Base-by-base conservation (phyloP, 208 protist species). In the Wallacemonas rigidus region DNA sequence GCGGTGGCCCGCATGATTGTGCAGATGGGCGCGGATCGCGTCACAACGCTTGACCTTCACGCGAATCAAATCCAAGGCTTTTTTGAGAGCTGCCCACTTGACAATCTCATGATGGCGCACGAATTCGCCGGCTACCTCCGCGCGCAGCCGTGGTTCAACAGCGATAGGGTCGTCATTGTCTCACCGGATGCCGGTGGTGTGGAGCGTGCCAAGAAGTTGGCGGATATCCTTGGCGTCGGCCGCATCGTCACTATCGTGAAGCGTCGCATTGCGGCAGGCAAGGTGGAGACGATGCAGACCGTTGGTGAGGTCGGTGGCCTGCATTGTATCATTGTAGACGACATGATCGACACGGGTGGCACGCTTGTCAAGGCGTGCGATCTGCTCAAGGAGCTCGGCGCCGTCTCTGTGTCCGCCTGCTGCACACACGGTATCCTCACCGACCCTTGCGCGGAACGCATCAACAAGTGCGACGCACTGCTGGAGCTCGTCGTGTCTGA, bases 331-430 rank as follows among this genome's bases (percentile, higher is more conserved):
- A 93, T 99, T 45, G 88, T 99, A 8, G 97, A 99, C 67, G 98
- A 98, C 78, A 99, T 99, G 83, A 92, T 96, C 74, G 98, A 99
- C 81, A 99, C 98, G 9, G 96, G 89, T 17, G 92, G 95, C 53
- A 98, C 95, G 35, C 89, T 99, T 8, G 85, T 87, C 41, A 95
- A 92, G 65, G 96, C 94, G 39, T 98, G 92, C 44, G 90, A 98
- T 67, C 78, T 97, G 64, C 87, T 99, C 14, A 94, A 87, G 70
- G 76, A 91, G 3, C 83, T 96, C 47, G 98, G 98, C 26, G 98
- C 98, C 6, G 76, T 75, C 47, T 85, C 87, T 47, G 91, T 99
- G 6, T 94, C 85, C 54, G 98, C 97, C 3, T 96, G 90, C 67
- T 98, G 92, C 65, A 98, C 97, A 2, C 98, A 99, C 76, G 96